Percentiles rank a stretch among this genome's conserved stretches.
phyloP scores from a whole-genome alignment of 139 green algal species.

The Volvox africanus region DNA sequence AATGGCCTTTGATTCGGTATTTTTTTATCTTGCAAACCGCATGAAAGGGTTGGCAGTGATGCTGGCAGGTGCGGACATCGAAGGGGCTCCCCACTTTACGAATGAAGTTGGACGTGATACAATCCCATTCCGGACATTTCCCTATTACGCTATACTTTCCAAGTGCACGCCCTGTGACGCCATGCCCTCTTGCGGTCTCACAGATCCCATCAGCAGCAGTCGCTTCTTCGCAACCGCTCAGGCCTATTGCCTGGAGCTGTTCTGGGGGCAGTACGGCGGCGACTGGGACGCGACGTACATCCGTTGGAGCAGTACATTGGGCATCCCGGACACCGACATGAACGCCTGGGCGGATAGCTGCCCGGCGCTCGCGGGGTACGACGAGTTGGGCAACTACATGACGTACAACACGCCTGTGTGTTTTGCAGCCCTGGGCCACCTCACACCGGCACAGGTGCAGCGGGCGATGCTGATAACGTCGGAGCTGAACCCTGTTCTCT shows the following conservation, averaged over 20 bases:
- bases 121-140: background rate
- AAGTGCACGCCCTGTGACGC: background rate
- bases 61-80: too few species aligned
- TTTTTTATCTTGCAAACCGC: background rate
- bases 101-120: too few species aligned
- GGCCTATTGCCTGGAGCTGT: slow-evolving; percentile 18
- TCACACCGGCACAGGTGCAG: too few species aligned
- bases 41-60: background rate
- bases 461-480: too few species aligned
- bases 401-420: slow-evolving; percentile 14
- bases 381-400: slow-evolving; percentile 41
- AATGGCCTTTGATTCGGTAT: background rate
- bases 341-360: slow-evolving; percentile 7
- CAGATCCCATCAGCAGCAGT: background rate
- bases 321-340: slow-evolving; percentile 6
- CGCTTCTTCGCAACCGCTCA: background rate
- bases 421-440: background rate
- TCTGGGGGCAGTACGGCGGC: slow-evolving; percentile 8
- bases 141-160: too few species aligned
- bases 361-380: slow-evolving; percentile 1
- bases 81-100: background rate
- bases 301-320: background rate
- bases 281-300: background rate
- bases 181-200: background rate
- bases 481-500: too few species aligned